A percentile compares a stretch with the other conserved stretches of the same genome.
Conservation (phyloP, 768 basidiomycete species). For the Tephrocybe sp. region DNA sequence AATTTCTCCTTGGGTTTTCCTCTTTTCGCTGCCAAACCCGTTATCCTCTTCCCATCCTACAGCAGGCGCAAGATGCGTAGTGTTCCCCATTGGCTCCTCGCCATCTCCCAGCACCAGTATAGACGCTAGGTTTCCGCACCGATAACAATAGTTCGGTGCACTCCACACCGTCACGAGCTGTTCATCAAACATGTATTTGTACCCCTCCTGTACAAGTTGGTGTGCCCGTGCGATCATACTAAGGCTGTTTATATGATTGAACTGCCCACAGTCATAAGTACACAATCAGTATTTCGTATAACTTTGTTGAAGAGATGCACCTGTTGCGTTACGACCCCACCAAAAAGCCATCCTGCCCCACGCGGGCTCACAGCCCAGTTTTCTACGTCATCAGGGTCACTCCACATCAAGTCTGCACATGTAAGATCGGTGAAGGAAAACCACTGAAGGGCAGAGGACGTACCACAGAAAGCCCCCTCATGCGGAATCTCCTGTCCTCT, state of each 20-base stretch:
- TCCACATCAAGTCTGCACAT: conserved; percentile 97
- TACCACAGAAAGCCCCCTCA: conserved; percentile 96
- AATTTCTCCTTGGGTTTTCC: conserved; percentile 1
- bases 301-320: conserved; percentile 32
- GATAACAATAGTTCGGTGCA: conserved; percentile 81
- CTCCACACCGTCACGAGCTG: conserved; percentile 92
- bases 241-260: conserved; percentile 90
- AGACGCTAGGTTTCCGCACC: conserved; percentile 87
- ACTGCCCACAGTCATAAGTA: conserved; percentile 40
- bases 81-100: background rate
- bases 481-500: conserved; percentile 98
- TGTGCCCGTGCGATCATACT: conserved; percentile 91
- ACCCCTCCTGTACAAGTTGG: conserved; percentile 94
- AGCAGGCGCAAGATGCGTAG: conserved; percentile 6
- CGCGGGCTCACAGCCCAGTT: conserved; percentile 97
- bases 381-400: conserved; percentile 91
- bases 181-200: conserved; percentile 95
- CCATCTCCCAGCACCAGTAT: conserved; percentile 80
- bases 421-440: too few relatives aligned
- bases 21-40: conserved; percentile 1
- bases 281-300: background rate
- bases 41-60: background rate
- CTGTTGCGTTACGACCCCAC: conserved; percentile 81
- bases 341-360: conserved; percentile 96
- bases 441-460: conserved; percentile 22